phyloP scores from a whole-genome alignment of 208 protist genomes.

The Wallacemonas rigidus region DNA sequence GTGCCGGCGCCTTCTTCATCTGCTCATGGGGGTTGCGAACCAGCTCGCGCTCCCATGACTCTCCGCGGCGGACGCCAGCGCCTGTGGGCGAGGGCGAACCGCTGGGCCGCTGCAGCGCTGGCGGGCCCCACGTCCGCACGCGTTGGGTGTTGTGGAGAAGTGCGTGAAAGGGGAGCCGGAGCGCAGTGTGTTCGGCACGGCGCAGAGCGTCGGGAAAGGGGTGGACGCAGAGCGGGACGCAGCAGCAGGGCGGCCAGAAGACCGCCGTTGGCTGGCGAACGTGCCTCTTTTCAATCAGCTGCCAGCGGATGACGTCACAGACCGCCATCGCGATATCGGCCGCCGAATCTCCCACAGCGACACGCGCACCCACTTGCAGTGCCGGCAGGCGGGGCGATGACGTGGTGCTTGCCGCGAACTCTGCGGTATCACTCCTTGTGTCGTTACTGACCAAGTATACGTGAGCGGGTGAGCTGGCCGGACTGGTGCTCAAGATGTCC shows the following conservation, averaged over 20 bases:
- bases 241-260: slow-evolving; percentile 50
- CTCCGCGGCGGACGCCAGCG: slow-evolving; percentile 25
- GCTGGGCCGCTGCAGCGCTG: background rate
- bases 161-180: slow-evolving; percentile 45
- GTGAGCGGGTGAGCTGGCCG: background rate
- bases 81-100: background rate
- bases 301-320: slow-evolving; percentile 23
- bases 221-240: slow-evolving; percentile 73
- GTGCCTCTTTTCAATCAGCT: slow-evolving; percentile 22
- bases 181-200: slow-evolving; percentile 45
- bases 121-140: slow-evolving; percentile 35
- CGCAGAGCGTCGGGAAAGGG: slow-evolving; percentile 32
- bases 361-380: slow-evolving; percentile 31
- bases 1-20: slow-evolving; percentile 21
- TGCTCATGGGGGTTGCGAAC: slow-evolving; percentile 47
- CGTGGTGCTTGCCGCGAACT: background rate
- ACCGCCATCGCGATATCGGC: slow-evolving; percentile 39
- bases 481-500: background rate
- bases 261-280: slow-evolving; percentile 32
- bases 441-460: slow-evolving; percentile 7
- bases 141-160: slow-evolving; percentile 41
- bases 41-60: slow-evolving; percentile 65
- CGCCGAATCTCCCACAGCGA: slow-evolving; percentile 43
- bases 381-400: background rate
- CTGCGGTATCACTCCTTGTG: background rate